A percentile compares a stretch with the other conserved stretches of the same genome.
These are phyloP conservation scores for Diphasiastrum complanatum DNA, from an alignment of 83 land plant genomes.

Conservation along the genomic window DNA sequence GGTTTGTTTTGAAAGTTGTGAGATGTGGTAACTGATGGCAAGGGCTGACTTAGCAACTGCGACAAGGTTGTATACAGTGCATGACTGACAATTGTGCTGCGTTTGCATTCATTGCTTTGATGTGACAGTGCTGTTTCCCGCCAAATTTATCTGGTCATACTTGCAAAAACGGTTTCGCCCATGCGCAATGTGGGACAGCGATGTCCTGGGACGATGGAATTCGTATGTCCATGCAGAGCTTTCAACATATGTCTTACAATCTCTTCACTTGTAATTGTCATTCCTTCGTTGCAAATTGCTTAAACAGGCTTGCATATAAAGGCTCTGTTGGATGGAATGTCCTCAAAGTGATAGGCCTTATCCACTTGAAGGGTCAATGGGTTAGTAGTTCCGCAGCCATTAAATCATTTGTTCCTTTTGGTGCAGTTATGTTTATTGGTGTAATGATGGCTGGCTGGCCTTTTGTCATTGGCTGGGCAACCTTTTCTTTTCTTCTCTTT, in stretches of 20 bases:
- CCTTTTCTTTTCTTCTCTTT: constrained; percentile 50
- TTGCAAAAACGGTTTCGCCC: constrained; percentile 45
- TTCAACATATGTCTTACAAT: constrained; percentile 61
- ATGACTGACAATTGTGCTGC: neutral
- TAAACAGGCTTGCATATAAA: constrained; percentile 58
- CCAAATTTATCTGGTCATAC: constrained; percentile 41
- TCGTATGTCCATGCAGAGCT: constrained; percentile 35
- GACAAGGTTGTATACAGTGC: neutral
- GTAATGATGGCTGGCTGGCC: constrained; percentile 60
- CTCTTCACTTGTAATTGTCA: constrained; percentile 86
- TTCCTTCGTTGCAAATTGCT: constrained; percentile 73
- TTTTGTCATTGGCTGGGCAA: constrained; percentile 50
- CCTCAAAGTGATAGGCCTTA: constrained; percentile 43
- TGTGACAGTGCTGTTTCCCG: constrained; percentile 76
- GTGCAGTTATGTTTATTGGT: constrained; percentile 44
- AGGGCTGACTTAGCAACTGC: too few relatives aligned
- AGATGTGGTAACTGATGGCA: too few relatives aligned
- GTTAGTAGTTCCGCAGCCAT: constrained; percentile 46
- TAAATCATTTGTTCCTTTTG: constrained; percentile 59
- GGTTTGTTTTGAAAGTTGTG: too few relatives aligned
- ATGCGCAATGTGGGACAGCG: constrained; percentile 48
- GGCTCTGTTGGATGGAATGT: constrained; percentile 69
- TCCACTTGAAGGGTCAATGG: constrained; percentile 56
- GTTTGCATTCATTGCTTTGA: neutral
- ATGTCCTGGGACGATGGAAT: constrained; percentile 81